Conservation (phyloP, 495 filamentous ascomycete species). For the Trichoderma virens region DNA sequence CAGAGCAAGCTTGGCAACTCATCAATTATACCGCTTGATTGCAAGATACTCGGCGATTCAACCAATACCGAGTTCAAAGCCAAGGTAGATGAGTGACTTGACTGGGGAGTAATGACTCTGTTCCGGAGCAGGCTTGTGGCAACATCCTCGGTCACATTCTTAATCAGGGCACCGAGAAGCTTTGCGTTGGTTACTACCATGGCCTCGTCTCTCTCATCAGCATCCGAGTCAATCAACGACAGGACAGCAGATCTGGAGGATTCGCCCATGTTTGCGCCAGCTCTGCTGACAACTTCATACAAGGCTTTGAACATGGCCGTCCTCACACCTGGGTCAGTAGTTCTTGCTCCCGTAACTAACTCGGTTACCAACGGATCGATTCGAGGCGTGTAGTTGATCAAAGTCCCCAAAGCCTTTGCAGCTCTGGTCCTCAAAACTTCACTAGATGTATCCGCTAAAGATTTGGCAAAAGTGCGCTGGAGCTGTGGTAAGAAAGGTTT, state of each 20-base stretch:
- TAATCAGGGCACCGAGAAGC: conserved; percentile 80
- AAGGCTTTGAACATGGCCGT: conserved; percentile 97
- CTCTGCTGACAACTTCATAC: conserved; percentile 93
- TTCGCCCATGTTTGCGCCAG: conserved; percentile 89
- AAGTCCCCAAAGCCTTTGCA: conserved; percentile 89
- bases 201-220: conserved; percentile 60
- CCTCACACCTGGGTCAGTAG: conserved; percentile 76
- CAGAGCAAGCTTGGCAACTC: conserved; percentile 69
- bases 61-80: conserved; percentile 82
- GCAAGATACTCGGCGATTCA: conserved; percentile 63
- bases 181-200: conserved; percentile 85
- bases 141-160: conserved; percentile 62
- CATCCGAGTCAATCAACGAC: conserved; percentile 76
- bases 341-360: conserved; percentile 88
- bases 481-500: conserved; percentile 97
- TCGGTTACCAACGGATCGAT: conserved; percentile 84
- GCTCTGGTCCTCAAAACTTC: conserved; percentile 80
- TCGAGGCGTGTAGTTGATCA: conserved; percentile 92
- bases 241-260: conserved; percentile 73
- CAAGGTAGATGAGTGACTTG: conserved; percentile 60
- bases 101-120: conserved; percentile 64
- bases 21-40: conserved; percentile 52
- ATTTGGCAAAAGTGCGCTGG: conserved; percentile 93
- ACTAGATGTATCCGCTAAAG: conserved; percentile 85
- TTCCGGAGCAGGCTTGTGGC: conserved; percentile 68